phyloP scores from a whole-genome alignment of 2,329 filamentous ascomycete species.

The Xylariales sp. region DNA sequence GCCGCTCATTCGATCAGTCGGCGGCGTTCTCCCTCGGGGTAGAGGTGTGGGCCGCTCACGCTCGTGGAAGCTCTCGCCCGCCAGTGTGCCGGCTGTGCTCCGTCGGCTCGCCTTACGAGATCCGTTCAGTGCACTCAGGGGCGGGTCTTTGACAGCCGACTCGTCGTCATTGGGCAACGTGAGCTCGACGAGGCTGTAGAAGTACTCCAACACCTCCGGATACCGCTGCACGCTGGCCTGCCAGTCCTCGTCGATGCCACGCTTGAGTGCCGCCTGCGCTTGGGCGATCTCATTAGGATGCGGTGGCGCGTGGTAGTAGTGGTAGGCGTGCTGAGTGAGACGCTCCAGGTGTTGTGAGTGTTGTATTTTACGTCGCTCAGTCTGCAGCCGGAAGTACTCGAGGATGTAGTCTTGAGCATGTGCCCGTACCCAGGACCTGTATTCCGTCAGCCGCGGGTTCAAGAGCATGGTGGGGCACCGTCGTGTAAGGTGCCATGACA shows the following conservation, averaged over 20 bases:
- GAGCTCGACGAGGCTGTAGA: conserved; percentile 66
- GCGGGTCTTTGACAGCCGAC: conserved; percentile 53
- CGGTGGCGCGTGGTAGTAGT: conserved; percentile 53
- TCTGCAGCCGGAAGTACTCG: conserved; percentile 58
- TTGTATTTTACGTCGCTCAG: conserved; percentile 54
- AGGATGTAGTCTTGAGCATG: conserved; percentile 66
- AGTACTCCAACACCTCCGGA: conserved; percentile 78
- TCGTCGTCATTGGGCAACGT: conserved; percentile 60
- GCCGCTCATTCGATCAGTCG: conserved; percentile 32
- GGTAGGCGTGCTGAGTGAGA: conserved; percentile 49
- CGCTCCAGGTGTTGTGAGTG: conserved; percentile 53
- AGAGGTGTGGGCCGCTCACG: conserved; percentile 21
- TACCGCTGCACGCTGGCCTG: conserved; percentile 69
- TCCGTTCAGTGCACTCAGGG: conserved; percentile 48
- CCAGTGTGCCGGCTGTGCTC: conserved; percentile 30
- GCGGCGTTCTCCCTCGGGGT: conserved; percentile 29
- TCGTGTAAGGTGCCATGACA: not conserved
- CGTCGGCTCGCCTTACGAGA: conserved; percentile 44
- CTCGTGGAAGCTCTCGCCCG: conserved; percentile 30
- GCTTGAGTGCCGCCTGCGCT: conserved; percentile 63
- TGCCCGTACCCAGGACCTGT: conserved; percentile 57
- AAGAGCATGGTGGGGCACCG: too few relatives aligned
- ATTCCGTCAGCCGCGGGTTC: conserved; percentile 14
- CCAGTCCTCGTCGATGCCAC: conserved; percentile 77
- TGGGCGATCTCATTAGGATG: conserved; percentile 59